These are phyloP conservation scores for Plasmodium relictum DNA, from an alignment of 169 alveolate species.

Conservation along the genomic window DNA sequence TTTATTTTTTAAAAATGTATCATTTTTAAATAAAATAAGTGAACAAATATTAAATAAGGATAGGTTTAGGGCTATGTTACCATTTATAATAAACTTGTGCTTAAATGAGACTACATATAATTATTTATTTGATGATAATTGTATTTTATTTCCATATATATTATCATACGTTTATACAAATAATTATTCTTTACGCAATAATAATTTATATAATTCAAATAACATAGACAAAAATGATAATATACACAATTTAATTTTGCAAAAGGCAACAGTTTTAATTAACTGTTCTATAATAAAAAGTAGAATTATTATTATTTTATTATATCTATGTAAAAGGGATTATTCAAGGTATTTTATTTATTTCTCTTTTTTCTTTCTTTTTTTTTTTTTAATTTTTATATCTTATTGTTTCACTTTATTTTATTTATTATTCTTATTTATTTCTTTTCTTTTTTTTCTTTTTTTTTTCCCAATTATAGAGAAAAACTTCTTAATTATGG, in stretches of 20 bases:
- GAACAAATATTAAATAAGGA: conserved; percentile 10
- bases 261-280: conserved; percentile 19
- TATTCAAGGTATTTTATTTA: conserved; percentile 24
- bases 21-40: conserved; percentile 31
- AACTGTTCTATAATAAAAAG: conserved; percentile 21
- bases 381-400: background rate
- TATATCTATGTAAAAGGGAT: conserved; percentile 1
- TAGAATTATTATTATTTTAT: conserved; percentile 21
- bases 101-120: conserved; percentile 17
- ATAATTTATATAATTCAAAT: background rate
- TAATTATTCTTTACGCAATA: background rate
- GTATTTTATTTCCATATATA: conserved; percentile 34
- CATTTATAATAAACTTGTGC: conserved; percentile 32
- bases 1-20: conserved; percentile 25
- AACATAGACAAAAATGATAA: background rate
- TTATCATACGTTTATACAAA: conserved; percentile 21
- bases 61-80: conserved; percentile 21
- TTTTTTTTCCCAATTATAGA: conserved; percentile 1
- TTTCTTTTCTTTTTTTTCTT: no score
- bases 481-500: conserved; percentile 41
- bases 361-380: no score
- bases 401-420: background rate
- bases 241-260: conserved; percentile 15
- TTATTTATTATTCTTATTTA: no score
- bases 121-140: conserved; percentile 21